Base-by-base conservation (phyloP, 2,329 filamentous ascomycete genomes). In the Graphium sp. region DNA sequence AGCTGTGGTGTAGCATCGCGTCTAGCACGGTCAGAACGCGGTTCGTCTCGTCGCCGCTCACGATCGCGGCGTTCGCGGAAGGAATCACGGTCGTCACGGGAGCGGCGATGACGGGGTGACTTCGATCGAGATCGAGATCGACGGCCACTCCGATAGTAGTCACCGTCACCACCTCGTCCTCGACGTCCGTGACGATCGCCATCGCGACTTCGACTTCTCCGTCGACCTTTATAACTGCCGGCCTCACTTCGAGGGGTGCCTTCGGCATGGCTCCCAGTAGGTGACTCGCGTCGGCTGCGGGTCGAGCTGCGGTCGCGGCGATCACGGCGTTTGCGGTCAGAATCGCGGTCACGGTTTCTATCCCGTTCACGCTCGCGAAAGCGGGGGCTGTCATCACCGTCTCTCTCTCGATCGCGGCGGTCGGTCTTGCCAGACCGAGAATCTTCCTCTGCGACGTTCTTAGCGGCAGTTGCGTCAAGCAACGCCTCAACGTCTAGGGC, bases 401-500 rank as follows among this genome's bases (percentile, higher is more conserved):
- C 64, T 41, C 59, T 58, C 31, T 56, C 58, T 34, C 63, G 62
- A 38, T 70, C 62, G 40, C 55, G 56, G 38, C 44, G 46, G 27
- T 36, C 39, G 24, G 24, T 59, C 41, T 32, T 47, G 40, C 41
- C 41, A 44, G 34, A 32, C 28, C 59, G 55, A 32, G 68, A 67
- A 42, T 73, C 68, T 38, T 61, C 57, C 37, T 72, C 66, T 37
- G 70, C 67, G 39, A 58, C 47, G 37, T 50, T 41, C 41, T 55
- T 56, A 48, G 73, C 74, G 29, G 80, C 81, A 37, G 80, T 82
- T 29, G 79, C 81, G 54, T 93, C 84, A 41, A 94, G 73, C 39
- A 94, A 68, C 39, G 83, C 82, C 62, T 94, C 85, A 43, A 94
- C 82, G 48, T 92, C 83, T 41, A 65, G 48, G 32, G 52, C 57